A percentile compares a stretch with the other conserved stretches of the same genome.
Conservation (phyloP, 495 filamentous ascomycete species). For the Aspergillus indologenus region DNA sequence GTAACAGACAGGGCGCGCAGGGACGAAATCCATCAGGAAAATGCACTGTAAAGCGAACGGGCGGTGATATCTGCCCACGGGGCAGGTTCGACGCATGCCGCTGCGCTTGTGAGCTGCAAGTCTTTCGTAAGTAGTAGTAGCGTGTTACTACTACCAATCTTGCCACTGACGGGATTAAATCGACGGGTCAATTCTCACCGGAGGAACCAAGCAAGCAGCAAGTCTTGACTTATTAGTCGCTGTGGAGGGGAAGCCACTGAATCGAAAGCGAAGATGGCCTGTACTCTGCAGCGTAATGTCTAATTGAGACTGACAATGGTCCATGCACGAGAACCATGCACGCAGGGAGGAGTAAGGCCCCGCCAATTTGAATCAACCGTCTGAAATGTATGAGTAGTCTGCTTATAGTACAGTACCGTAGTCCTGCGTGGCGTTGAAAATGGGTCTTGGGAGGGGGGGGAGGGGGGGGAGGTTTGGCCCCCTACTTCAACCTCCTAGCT, state of each 20-base stretch:
- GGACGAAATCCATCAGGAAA: constrained; percentile 3
- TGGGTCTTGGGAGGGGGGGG: not conserved
- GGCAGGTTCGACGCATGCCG: constrained; percentile 8
- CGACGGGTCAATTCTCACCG: constrained; percentile 13
- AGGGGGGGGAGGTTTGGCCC: not conserved
- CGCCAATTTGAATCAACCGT: constrained; percentile 32
- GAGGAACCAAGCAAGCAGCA: constrained; percentile 3
- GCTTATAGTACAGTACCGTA: too few relatives aligned
- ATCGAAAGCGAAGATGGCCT: constrained; percentile 3
- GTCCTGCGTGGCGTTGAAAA: constrained; percentile 18
- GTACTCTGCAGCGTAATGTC: constrained; percentile 9
- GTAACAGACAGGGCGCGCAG: not conserved
- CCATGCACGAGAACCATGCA: constrained; percentile 28
- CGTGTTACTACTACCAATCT: constrained; percentile 11
- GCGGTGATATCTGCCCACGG: constrained; percentile 14
- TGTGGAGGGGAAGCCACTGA: not conserved
- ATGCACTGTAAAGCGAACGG: not conserved
- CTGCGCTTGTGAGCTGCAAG: constrained; percentile 18
- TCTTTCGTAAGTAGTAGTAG: not conserved
- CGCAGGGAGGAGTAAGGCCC: constrained; percentile 24
- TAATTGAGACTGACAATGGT: constrained; percentile 17
- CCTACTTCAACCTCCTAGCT: not conserved
- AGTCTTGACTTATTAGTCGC: not conserved
- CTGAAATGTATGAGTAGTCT: constrained; percentile 15
- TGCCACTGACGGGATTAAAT: constrained; percentile 16